phyloP scores from a whole-genome alignment of 2,329 filamentous ascomycete species.

The Seiridium unicorne region DNA sequence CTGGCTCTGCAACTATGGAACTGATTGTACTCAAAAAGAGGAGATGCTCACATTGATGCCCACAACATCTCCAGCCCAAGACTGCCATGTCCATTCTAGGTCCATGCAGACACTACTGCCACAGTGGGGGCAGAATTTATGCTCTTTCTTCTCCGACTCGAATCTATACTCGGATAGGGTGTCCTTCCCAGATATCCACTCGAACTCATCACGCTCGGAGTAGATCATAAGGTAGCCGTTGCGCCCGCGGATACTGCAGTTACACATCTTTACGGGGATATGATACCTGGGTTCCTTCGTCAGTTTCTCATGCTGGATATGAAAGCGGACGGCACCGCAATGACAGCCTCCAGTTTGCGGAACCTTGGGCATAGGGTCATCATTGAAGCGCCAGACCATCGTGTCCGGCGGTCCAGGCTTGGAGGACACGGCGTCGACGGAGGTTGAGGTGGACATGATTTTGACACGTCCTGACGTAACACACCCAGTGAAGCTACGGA shows the following conservation, averaged over 20 bases:
- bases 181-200: constrained; percentile 5
- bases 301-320: constrained; percentile 2
- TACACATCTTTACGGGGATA: constrained; percentile 7
- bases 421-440: background rate
- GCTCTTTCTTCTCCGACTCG: constrained; percentile 7
- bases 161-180: constrained; percentile 6
- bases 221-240: constrained; percentile 10
- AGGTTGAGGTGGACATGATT: background rate
- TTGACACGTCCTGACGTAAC: too few relatives aligned
- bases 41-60: constrained; percentile 9
- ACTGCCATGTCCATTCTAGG: constrained; percentile 5
- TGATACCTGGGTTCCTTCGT: constrained; percentile 8
- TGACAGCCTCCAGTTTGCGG: constrained; percentile 25
- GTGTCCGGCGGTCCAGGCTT: background rate
- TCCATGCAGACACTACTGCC: constrained; percentile 12
- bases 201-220: constrained; percentile 7
- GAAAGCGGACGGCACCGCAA: constrained; percentile 10
- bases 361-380: constrained; percentile 1
- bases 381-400: constrained; percentile 1
- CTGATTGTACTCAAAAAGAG: background rate
- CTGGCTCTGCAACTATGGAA: background rate
- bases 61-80: constrained; percentile 9
- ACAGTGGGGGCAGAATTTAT: constrained; percentile 9
- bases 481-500: too few relatives aligned
- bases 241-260: constrained; percentile 10